A percentile compares a stretch with the other conserved stretches of the same genome.
Conservation (phyloP, 1,284 basidiomycete genomes). For the Trichosporon ovoides region DNA sequence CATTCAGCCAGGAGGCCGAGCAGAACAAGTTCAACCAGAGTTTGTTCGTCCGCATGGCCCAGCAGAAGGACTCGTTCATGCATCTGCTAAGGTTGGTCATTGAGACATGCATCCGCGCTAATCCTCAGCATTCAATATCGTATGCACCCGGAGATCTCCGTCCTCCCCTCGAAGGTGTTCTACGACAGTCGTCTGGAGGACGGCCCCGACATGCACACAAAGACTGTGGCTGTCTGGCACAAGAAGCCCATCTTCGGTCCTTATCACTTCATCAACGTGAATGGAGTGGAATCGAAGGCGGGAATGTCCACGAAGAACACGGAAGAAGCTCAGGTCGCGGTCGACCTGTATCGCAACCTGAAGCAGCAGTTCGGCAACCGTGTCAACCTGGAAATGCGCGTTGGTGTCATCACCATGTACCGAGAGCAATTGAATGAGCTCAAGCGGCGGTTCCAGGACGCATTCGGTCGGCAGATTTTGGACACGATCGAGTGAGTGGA, state of each 20-base stretch:
- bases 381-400: slow-evolving; percentile 65
- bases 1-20: slow-evolving; percentile 81
- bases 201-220: slow-evolving; percentile 79
- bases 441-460: slow-evolving; percentile 62
- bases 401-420: slow-evolving; percentile 95
- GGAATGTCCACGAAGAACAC: slow-evolving; percentile 75
- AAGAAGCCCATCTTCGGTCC: slow-evolving; percentile 68
- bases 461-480: slow-evolving; percentile 69
- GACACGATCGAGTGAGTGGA: slow-evolving; percentile 60
- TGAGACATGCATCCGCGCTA: neutral
- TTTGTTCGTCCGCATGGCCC: slow-evolving; percentile 87
- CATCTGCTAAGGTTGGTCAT: slow-evolving; percentile 74
- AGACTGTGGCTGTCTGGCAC: slow-evolving; percentile 87
- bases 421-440: slow-evolving; percentile 82
- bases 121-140: slow-evolving; percentile 79
- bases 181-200: slow-evolving; percentile 77
- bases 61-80: slow-evolving; percentile 68
- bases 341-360: slow-evolving; percentile 72
- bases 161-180: slow-evolving; percentile 82
- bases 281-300: slow-evolving; percentile 47
- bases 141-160: slow-evolving; percentile 96
- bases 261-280: slow-evolving; percentile 84
- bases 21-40: slow-evolving; percentile 79
- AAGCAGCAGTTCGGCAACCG: slow-evolving; percentile 58
- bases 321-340: slow-evolving; percentile 69